phyloP scores from a whole-genome alignment of 2,329 filamentous ascomycete species.

The Aspergillus alliaceus region DNA sequence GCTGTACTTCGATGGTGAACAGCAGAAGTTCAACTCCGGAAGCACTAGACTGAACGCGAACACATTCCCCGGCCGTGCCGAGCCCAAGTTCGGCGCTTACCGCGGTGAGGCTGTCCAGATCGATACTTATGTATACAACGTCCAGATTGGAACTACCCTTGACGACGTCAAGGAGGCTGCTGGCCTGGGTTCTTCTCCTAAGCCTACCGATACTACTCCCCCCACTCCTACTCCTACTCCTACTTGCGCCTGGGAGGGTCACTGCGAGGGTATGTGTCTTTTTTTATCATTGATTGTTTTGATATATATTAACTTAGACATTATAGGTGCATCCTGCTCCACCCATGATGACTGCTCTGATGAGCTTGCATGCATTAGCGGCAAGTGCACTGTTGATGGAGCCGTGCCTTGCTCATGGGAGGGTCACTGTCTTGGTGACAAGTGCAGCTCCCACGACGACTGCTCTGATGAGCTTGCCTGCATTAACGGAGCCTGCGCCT shows the following conservation, averaged over 20 bases:
- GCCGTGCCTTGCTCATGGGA: conserved; percentile 9
- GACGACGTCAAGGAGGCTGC: background rate
- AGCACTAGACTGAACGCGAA: background rate
- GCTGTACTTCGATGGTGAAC: background rate
- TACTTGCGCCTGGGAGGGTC: background rate
- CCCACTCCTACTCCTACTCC: background rate
- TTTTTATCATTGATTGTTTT: background rate
- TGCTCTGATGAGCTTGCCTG: background rate
- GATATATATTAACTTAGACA: background rate
- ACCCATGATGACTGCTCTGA: conserved; percentile 10
- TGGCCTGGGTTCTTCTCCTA: background rate
- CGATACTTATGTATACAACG: background rate
- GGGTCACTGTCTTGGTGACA: conserved; percentile 6
- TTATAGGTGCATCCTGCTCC: conserved; percentile 6
- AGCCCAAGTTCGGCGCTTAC: background rate
- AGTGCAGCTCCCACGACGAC: background rate
- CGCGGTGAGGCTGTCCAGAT: background rate
- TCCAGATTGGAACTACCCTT: background rate
- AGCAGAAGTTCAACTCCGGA: background rate
- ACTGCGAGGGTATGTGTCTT: background rate
- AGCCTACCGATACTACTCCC: background rate
- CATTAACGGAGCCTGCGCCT: background rate
- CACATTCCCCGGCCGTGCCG: background rate
- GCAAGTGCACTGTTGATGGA: conserved; percentile 8
- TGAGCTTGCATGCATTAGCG: conserved; percentile 7